Percentiles rank a stretch among this genome's conserved stretches.
Conservation (phyloP, 257 asterid species). For the Salvia rosmarinus region DNA sequence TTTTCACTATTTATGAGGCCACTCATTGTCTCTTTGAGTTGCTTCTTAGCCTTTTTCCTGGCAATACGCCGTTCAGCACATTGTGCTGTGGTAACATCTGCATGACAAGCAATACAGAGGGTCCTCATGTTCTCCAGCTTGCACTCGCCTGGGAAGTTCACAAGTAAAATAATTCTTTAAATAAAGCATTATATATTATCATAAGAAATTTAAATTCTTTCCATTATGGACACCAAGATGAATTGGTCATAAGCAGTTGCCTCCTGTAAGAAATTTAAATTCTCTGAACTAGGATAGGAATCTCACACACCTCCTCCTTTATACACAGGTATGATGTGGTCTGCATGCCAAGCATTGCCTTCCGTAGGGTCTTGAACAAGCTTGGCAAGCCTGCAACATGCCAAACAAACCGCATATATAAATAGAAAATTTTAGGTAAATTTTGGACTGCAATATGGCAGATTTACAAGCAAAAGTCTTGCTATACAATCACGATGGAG, state of each 20-base stretch:
- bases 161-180: constrained; percentile 16
- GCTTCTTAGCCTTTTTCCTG: constrained; percentile 66
- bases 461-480: neutral
- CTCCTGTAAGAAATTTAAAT: too few relatives aligned
- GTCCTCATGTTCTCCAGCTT: constrained; percentile 95
- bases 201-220: constrained; percentile 8
- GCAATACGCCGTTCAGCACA: constrained; percentile 65
- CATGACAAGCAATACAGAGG: constrained; percentile 94
- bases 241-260: neutral
- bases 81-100: constrained; percentile 80
- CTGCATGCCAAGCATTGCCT: constrained; percentile 99
- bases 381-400: constrained; percentile 64
- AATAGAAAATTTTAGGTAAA: neutral
- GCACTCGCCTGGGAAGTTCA: constrained; percentile 80
- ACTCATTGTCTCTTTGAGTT: constrained; percentile 57
- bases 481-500: neutral
- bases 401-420: constrained; percentile 27
- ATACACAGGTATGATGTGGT: constrained; percentile 88
- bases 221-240: neutral
- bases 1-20: constrained; percentile 42
- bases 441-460: neutral
- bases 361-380: constrained; percentile 75
- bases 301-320: constrained; percentile 80
- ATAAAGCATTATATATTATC: neutral
- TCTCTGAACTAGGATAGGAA: neutral